A percentile compares a stretch with the other conserved stretches of the same genome.
Conservation (phyloP, 371 early-diverging fungal species). For the Actinomortierella wolfii region DNA sequence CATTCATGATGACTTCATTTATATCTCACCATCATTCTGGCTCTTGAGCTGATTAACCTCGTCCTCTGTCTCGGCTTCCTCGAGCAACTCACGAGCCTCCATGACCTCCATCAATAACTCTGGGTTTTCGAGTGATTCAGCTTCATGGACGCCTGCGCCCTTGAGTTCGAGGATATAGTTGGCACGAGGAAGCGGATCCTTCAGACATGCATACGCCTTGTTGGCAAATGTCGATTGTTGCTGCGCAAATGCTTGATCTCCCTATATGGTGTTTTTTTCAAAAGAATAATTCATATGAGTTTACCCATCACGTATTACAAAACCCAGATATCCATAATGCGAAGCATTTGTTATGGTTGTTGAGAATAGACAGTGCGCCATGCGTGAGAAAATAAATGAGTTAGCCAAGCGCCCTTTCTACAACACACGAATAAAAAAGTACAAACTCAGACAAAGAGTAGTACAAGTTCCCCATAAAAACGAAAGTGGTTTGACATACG, state of each 20-base stretch:
- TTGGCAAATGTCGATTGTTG: constrained; percentile 83
- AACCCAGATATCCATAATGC: too few relatives aligned
- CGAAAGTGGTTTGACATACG: constrained; percentile 45
- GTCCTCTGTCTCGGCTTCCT: constrained; percentile 63
- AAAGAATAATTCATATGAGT: too few relatives aligned
- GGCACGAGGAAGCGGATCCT: constrained; percentile 81
- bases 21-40: constrained; percentile 57
- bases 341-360: too few relatives aligned
- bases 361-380: too few relatives aligned
- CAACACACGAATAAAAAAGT: neutral
- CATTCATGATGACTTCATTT: neutral
- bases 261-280: constrained; percentile 42
- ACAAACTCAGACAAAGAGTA: too few relatives aligned
- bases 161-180: constrained; percentile 75
- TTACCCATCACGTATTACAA: too few relatives aligned
- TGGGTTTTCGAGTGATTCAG: constrained; percentile 71
- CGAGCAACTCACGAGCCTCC: constrained; percentile 77
- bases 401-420: neutral
- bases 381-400: neutral
- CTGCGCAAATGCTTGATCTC: constrained; percentile 75
- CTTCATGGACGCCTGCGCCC: constrained; percentile 65
- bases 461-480: neutral
- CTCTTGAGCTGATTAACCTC: constrained; percentile 55
- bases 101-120: constrained; percentile 83
- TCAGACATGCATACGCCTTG: constrained; percentile 83